Evolutionary conservation across 1,139 yeast species (phyloP).

Genomic region (Blastobotrys capitulatus): DNA sequence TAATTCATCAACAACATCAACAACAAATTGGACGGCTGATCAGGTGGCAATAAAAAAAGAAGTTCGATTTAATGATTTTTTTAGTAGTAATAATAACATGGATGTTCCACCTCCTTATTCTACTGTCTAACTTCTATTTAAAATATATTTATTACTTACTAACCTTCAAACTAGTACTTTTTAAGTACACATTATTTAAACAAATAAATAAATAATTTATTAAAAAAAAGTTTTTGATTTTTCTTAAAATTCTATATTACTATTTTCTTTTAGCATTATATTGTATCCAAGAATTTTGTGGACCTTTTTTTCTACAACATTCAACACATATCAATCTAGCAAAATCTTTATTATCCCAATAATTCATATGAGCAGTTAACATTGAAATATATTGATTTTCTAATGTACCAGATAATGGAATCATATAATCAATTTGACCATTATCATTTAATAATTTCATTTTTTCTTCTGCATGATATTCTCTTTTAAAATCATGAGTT

Average conservation of each 20-base stretch:
- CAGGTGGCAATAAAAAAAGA: background rate
- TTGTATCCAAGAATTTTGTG: slow-evolving; percentile 4
- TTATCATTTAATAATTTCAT: slow-evolving; percentile 36
- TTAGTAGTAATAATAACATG: slow-evolving; percentile 1
- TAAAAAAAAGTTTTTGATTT: background rate
- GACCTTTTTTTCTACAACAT: slow-evolving; percentile 29
- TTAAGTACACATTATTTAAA: too few relatives aligned
- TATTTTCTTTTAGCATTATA: slow-evolving; percentile 2
- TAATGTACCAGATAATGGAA: slow-evolving; percentile 34
- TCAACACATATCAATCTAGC: slow-evolving; percentile 39
- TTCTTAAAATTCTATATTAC: background rate
- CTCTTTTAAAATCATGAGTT: slow-evolving; percentile 26
- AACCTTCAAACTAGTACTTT: too few relatives aligned
- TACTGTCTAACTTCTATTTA: background rate
- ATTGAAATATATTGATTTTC: slow-evolving; percentile 39
- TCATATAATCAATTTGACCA: slow-evolving; percentile 39
- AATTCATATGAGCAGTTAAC: slow-evolving; percentile 39
- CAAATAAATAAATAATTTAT: too few relatives aligned
- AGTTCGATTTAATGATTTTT: background rate
- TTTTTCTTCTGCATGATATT: slow-evolving; percentile 27
- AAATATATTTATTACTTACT: too few relatives aligned
- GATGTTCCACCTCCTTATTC: slow-evolving; percentile 10
- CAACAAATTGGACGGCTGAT: too few relatives aligned
- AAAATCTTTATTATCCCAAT: slow-evolving; percentile 39
- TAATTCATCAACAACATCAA: too few relatives aligned